Percentiles rank a stretch among this genome's conserved stretches.
These are phyloP conservation scores for Monosporascus ibericus DNA, from an alignment of 2,329 filamentous ascomycete genomes.

Conservation along the genomic window DNA sequence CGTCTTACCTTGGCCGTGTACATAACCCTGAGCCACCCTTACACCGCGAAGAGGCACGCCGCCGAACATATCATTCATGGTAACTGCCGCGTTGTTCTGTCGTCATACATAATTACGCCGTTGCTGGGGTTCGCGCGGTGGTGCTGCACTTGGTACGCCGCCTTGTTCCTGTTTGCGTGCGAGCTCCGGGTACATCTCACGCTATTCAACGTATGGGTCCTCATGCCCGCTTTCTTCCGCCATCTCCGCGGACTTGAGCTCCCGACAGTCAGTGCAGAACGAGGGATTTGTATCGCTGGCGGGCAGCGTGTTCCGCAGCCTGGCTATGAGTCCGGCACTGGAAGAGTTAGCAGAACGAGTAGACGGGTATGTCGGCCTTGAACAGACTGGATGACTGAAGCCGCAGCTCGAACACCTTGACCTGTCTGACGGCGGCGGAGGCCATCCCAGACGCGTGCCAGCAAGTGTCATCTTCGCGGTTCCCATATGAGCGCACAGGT, in stretches of 20 bases:
- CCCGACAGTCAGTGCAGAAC: neutral
- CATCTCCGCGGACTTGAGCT: conserved; percentile 8
- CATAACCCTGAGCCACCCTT: neutral
- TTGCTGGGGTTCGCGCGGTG: conserved; percentile 10
- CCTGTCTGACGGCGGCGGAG: neutral
- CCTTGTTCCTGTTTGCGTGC: conserved; percentile 15
- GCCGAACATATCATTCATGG: conserved; percentile 14
- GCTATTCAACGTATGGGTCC: conserved; percentile 17
- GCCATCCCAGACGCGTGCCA: no score
- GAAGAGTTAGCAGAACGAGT: conserved; percentile 3
- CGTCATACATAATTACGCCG: conserved; percentile 13
- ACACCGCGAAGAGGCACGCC: conserved; percentile 6
- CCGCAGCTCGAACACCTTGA: no score
- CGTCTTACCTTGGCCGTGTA: neutral
- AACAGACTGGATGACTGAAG: neutral
- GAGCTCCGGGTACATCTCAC: conserved; percentile 15
- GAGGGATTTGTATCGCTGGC: neutral
- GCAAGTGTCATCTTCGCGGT: no score
- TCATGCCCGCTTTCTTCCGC: conserved; percentile 13
- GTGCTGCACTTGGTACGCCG: conserved; percentile 10
- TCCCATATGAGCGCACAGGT: no score
- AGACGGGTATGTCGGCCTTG: conserved; percentile 11
- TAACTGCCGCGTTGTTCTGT: conserved; percentile 14
- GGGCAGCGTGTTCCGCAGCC: neutral
- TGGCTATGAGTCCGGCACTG: conserved; percentile 9